Evolutionary conservation across 768 basidiomycete genomes (phyloP).

Genomic region (Lentinula detonsa): DNA sequence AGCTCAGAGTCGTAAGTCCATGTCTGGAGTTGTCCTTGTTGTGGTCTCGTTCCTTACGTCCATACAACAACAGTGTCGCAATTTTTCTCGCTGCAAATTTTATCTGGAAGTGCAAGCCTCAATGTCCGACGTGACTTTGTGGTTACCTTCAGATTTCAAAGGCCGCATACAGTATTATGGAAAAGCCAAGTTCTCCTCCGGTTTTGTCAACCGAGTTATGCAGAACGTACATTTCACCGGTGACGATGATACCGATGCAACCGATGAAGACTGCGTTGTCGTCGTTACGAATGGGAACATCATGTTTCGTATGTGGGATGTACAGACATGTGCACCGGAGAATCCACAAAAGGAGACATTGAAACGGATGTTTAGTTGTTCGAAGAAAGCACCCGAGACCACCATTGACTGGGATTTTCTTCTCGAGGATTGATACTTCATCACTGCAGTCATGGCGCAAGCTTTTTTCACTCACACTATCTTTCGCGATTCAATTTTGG

Average conservation of each 20-base stretch:
- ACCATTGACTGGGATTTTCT: constrained; percentile 76
- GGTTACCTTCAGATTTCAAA: constrained; percentile 75
- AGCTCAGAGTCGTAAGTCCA: constrained; percentile 65
- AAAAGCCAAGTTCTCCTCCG: constrained; percentile 56
- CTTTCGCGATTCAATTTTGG: neutral
- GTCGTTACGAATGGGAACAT: constrained; percentile 56
- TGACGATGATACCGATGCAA: constrained; percentile 20
- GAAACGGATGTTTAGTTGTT: constrained; percentile 58
- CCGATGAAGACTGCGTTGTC: constrained; percentile 55
- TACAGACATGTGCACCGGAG: constrained; percentile 59
- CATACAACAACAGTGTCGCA: constrained; percentile 45
- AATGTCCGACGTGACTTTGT: constrained; percentile 68
- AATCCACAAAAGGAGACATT: constrained; percentile 53
- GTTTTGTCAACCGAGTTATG: constrained; percentile 67
- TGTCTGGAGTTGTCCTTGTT: neutral
- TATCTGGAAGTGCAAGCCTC: constrained; percentile 59
- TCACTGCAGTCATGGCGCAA: neutral
- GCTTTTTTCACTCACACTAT: neutral
- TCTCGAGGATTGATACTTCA: constrained; percentile 48
- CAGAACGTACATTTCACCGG: constrained; percentile 45
- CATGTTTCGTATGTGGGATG: constrained; percentile 77
- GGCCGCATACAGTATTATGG: constrained; percentile 57
- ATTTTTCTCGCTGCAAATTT: constrained; percentile 45
- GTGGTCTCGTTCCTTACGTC: constrained; percentile 13
- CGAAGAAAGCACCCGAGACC: constrained; percentile 48